phyloP scores from a whole-genome alignment of 2,329 filamentous ascomycete genomes.

The Claviceps sorghi region DNA sequence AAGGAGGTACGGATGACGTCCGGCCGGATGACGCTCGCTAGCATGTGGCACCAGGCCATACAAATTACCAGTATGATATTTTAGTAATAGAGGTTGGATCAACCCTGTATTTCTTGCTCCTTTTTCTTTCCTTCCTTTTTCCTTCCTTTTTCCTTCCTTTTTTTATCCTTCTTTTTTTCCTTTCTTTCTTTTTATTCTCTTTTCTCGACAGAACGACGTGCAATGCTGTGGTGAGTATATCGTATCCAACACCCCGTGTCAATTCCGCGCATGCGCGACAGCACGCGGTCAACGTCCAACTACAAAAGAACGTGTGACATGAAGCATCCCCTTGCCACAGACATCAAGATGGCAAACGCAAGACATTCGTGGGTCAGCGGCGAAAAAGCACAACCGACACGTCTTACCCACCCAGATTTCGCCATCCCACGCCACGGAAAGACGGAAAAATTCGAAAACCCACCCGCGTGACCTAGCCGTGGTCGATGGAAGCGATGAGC shows the following conservation, averaged over 20 bases:
- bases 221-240: background rate
- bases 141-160: too few relatives aligned
- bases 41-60: background rate
- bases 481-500: too few relatives aligned
- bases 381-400: too few relatives aligned
- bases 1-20: background rate
- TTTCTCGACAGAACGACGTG: background rate
- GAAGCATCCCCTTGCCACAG: background rate
- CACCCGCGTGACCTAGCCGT: too few relatives aligned
- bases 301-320: background rate
- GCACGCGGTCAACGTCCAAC: background rate
- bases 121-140: background rate
- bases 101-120: background rate
- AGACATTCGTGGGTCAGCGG: too few relatives aligned
- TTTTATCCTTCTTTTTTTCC: too few relatives aligned
- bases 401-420: too few relatives aligned
- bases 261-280: background rate
- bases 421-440: too few relatives aligned
- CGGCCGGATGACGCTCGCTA: background rate
- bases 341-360: too few relatives aligned
- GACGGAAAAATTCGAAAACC: too few relatives aligned
- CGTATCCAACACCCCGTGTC: background rate
- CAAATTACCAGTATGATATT: conserved; percentile 1
- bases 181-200: too few relatives aligned
- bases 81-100: background rate